Evolutionary conservation across 805 yeast species (phyloP), one percentile per base, ranked within the genome.

Genomic region (Cyberlindnera maritima): DNA sequence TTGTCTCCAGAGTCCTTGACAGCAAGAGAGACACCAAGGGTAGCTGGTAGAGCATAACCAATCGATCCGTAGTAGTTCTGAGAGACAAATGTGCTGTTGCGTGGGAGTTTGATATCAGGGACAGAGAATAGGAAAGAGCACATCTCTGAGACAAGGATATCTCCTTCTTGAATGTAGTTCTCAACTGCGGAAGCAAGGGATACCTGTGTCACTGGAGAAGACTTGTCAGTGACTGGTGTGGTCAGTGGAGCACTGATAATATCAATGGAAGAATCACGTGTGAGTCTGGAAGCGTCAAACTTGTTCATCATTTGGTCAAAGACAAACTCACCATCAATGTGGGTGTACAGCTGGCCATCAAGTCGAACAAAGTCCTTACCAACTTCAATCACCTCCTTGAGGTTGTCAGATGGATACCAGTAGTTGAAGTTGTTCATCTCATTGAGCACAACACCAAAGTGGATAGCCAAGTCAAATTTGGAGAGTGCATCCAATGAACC

Each of bases 1-100:
- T 52, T 43, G 3, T 40, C 41, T 8, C 43, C 48, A 14, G 53
- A 35, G 56, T 82, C 87, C 46, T 69, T 68, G 12, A 75, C 74
- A 2, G 85, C 86, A 63, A 80, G 66, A 3, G 76, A 75, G 0
- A 81, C 86, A 32, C 88, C 88, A 21, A 78, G 66, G 29, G 82
- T 71, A 8, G 87, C 81, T 31, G 87, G 87, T 2, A 80, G 71
- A 4, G 87, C 74, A 63, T 75, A 81, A 9, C 88, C 88, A 46
- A 80, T 77, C 2, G 86, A 79, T 2, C 86, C 85, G 81, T 84
- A 81, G 39, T 81, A 67, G 17, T 76, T 79, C 61, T 81, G 88
- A 3, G 83, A 73, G 45, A 81, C 77, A 32, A 85, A 81, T 35
- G 67, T 58, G 28, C 76, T 64, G 43, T 71, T 62, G 37, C 68